Evolutionary conservation across 1,284 basidiomycete species (phyloP).

Genomic region (Sutorius eximius): DNA sequence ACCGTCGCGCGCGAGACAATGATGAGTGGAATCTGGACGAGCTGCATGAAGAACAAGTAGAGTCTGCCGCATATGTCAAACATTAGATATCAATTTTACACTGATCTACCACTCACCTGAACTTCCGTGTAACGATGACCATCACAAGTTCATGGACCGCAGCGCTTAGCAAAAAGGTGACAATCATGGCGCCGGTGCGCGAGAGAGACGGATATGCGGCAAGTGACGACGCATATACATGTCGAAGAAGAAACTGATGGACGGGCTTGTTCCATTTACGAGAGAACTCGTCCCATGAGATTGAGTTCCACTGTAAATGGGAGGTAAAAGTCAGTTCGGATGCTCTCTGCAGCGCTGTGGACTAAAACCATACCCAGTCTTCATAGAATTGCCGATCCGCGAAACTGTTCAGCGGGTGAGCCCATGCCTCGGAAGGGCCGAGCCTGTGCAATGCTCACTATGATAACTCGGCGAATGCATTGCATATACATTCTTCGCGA

Average conservation of each 20-base stretch:
- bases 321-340: not conserved
- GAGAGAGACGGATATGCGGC: slow-evolving; percentile 70
- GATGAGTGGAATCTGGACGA: slow-evolving; percentile 93
- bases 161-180: slow-evolving; percentile 91
- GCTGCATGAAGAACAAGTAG: slow-evolving; percentile 77
- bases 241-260: slow-evolving; percentile 90
- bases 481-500: slow-evolving; percentile 85
- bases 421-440: not conserved
- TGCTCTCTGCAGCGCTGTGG: slow-evolving; percentile 3
- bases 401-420: slow-evolving; percentile 55
- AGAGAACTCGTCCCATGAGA: slow-evolving; percentile 94
- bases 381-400: slow-evolving; percentile 97
- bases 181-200: slow-evolving; percentile 77
- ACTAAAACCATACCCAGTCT: slow-evolving; percentile 69
- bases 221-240: slow-evolving; percentile 91
- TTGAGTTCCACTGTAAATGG: slow-evolving; percentile 82
- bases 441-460: slow-evolving; percentile 47
- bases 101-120: slow-evolving; percentile 48
- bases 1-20: slow-evolving; percentile 72
- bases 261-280: slow-evolving; percentile 95
- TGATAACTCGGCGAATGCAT: slow-evolving; percentile 90
- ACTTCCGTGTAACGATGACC: slow-evolving; percentile 92
- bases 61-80: slow-evolving; percentile 44
- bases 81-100: not conserved
- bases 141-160: slow-evolving; percentile 94